Evolutionary conservation across 768 basidiomycete genomes (phyloP), one percentile per base, ranked within the genome.

Genomic region (Hypholoma fasciculare): DNA sequence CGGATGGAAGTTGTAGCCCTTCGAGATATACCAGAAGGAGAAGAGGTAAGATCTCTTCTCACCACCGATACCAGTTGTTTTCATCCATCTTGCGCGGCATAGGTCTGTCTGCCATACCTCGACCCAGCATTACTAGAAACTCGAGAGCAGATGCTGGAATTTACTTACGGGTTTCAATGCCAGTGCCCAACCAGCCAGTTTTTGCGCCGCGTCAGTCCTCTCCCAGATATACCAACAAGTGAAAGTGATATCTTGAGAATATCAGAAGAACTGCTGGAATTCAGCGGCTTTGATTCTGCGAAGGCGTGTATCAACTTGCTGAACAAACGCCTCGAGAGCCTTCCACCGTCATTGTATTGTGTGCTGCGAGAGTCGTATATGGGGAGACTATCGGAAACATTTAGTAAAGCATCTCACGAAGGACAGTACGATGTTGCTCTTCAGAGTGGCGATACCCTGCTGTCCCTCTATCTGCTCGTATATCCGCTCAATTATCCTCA

Each of bases 401-500:
- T 93, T 71, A 87, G 89, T 65, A 71, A 74, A 57, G 68, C 83
- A n/a, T 88, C 89, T 4, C 90, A 93, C 63, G 86, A 89, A 57
- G 84, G 85, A 1, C 72, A 76, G 4, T 84, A 82, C 62, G 70
- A 72, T 11, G 59, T 70, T 13, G 90, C 90, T 0, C 65, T 87
- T 19, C 65, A 77, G 34, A 69, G 74, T 11, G 90, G 92, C 13
- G 64, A 78, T 38, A 80, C 82, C 1, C 72, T 92, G 13, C 72
- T 91, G 17, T 86, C 86, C 1, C 71, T 90, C 7, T 94, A 93
- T 69, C 65, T 80, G 11, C 66, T 89, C 52, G 75, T 92, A 47
- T 94, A 94, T 64, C 90, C 92, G 1, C 73, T 71, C 2, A 87
- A 88, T 65, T 92, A 91, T 69, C 92, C 91, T n/a, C 89, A 92